Evolutionary conservation across 345 rosid species (phyloP).

Genomic region (Murraya koenigii): DNA sequence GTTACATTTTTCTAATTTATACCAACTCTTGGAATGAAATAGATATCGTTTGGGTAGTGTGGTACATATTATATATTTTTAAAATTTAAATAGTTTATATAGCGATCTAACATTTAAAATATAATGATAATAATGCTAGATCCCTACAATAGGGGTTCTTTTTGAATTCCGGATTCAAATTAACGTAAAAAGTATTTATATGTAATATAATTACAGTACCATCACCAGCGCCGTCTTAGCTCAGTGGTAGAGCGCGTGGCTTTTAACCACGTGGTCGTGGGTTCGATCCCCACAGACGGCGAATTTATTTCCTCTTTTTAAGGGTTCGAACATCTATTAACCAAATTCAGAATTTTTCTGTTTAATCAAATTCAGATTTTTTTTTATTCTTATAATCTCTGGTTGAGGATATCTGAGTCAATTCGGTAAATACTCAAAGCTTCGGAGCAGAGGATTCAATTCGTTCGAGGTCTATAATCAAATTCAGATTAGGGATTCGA

Average conservation of each 20-base stretch:
- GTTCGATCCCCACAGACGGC: conserved; percentile 70
- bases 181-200: rapidly evolving
- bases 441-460: neutral
- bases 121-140: no score
- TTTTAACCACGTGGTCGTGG: conserved; percentile 74
- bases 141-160: rapidly evolving
- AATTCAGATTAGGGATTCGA: conserved; percentile 28
- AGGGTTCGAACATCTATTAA: no score
- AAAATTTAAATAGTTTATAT: no score
- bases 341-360: no score
- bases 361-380: no score
- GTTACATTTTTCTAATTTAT: no score
- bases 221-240: conserved; percentile 44
- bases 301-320: neutral
- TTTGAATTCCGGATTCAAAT: no score
- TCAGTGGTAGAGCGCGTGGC: conserved; percentile 81
- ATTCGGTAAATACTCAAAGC: neutral
- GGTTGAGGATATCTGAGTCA: conserved; percentile 2
- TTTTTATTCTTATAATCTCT: no score
- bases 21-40: no score
- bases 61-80: no score
- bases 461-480: neutral
- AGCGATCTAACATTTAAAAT: no score
- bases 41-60: no score
- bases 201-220: rapidly evolving